Conservation (phyloP, 2,329 filamentous ascomycete genomes). For the Blumeria hordei region DNA sequence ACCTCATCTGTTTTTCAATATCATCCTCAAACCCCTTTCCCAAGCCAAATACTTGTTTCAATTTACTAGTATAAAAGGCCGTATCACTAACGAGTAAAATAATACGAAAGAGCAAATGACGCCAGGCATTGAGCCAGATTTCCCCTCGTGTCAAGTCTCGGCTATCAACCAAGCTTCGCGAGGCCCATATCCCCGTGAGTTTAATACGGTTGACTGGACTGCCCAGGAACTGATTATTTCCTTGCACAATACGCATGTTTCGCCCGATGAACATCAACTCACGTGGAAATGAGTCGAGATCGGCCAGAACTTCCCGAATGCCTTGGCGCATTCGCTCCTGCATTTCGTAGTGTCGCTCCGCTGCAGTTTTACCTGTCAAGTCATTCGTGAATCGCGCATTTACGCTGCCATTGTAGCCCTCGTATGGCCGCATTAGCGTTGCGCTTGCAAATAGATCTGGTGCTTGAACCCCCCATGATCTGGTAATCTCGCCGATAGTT, state of each 20-base stretch:
- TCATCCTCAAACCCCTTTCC: slow-evolving; percentile 86
- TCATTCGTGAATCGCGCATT: slow-evolving; percentile 33
- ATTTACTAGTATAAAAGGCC: slow-evolving; percentile 58
- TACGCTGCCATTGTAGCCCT: slow-evolving; percentile 52
- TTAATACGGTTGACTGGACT: slow-evolving; percentile 66
- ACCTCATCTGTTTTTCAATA: slow-evolving; percentile 67
- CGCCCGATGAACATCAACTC: slow-evolving; percentile 52
- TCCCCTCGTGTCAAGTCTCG: slow-evolving; percentile 35
- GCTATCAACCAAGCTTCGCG: slow-evolving; percentile 55
- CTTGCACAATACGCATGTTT: slow-evolving; percentile 50
- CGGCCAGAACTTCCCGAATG: slow-evolving; percentile 38
- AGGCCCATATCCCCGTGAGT: slow-evolving; percentile 81
- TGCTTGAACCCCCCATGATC: slow-evolving; percentile 68
- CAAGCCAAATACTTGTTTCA: slow-evolving; percentile 51
- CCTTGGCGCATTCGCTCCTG: slow-evolving; percentile 41
- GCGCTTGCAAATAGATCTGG: slow-evolving; percentile 79
- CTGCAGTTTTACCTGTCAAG: slow-evolving; percentile 26
- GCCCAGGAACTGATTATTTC: slow-evolving; percentile 51
- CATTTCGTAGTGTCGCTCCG: slow-evolving; percentile 48
- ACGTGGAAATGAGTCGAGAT: slow-evolving; percentile 44
- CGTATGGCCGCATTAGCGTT: slow-evolving; percentile 73
- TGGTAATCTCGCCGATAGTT: slow-evolving; percentile 47
- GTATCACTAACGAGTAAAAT: slow-evolving; percentile 58
- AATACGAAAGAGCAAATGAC: slow-evolving; percentile 59
- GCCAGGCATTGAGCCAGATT: slow-evolving; percentile 43